Evolutionary conservation across 352 stramenopile genomes (phyloP).

Genomic region (Pythium apleroticum): DNA sequence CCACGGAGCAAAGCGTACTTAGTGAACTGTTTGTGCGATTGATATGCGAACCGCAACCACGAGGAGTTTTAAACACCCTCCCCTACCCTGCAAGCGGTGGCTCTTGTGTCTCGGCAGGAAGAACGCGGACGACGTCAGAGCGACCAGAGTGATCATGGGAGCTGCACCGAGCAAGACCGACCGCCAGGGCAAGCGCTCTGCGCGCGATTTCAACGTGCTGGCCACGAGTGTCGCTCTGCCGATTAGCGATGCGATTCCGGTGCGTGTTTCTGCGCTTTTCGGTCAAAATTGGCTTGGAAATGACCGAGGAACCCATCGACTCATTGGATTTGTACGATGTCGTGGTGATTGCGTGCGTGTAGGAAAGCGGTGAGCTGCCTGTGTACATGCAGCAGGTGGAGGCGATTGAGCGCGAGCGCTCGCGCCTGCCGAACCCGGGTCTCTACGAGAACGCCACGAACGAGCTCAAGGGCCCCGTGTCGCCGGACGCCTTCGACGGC

Average conservation of each 20-base stretch:
- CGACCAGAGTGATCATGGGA: conserved; percentile 42
- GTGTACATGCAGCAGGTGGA: conserved; percentile 85
- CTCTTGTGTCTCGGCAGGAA: conserved; percentile 21
- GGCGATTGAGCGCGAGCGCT: conserved; percentile 74
- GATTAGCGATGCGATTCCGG: conserved; percentile 28
- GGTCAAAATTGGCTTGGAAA: conserved; percentile 2
- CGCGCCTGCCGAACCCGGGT: conserved; percentile 71
- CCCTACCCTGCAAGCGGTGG: conserved; percentile 16
- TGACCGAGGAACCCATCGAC: too few relatives aligned
- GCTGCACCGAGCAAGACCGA: conserved; percentile 43
- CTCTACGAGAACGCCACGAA: conserved; percentile 85
- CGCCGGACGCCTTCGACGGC: conserved; percentile 79
- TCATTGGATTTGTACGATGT: not conserved
- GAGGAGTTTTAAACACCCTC: conserved; percentile 38
- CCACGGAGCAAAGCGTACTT: conserved; percentile 5
- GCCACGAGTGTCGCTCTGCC: conserved; percentile 52
- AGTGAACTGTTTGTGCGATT: conserved; percentile 8
- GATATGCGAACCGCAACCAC: conserved; percentile 21
- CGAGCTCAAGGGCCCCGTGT: conserved; percentile 81
- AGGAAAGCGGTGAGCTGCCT: conserved; percentile 45
- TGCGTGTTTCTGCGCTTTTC: conserved; percentile 32
- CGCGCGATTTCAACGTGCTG: conserved; percentile 48
- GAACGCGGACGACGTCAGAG: conserved; percentile 22
- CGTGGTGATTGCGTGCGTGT: conserved; percentile 2
- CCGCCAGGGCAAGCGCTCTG: conserved; percentile 18